phyloP scores from a whole-genome alignment of 257 asterid species.

The Solanum habrochaites region DNA sequence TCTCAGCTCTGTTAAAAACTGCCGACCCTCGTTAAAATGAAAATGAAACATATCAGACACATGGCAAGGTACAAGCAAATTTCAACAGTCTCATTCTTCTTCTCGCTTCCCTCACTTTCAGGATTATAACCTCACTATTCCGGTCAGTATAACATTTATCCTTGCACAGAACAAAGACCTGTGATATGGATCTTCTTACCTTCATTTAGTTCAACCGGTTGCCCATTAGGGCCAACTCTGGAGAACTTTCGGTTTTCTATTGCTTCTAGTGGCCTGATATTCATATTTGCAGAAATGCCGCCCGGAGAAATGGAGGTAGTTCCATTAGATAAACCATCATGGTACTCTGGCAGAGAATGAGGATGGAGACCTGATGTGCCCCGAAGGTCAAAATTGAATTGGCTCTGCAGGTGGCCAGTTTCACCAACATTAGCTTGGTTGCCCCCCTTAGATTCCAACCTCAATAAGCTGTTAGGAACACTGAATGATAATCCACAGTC shows the following conservation, averaged over 20 bases:
- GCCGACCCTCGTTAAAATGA: not conserved
- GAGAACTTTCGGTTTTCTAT: conserved; percentile 53
- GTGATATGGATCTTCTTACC: conserved; percentile 22
- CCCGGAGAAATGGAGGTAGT: conserved; percentile 57
- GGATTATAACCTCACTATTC: not conserved
- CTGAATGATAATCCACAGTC: conserved; percentile 51
- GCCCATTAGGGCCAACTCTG: conserved; percentile 49
- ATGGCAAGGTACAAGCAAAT: not conserved
- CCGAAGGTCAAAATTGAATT: conserved; percentile 45
- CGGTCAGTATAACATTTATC: not conserved
- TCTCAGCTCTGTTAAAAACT: not conserved
- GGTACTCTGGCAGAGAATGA: conserved; percentile 75
- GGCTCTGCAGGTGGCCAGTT: conserved; percentile 41
- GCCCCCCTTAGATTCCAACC: conserved; percentile 50
- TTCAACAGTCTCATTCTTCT: not conserved
- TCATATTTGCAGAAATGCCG: conserved; percentile 43
- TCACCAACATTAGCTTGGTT: conserved; percentile 42
- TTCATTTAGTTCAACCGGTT: conserved; percentile 55
- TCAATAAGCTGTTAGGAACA: conserved; percentile 48
- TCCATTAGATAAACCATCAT: conserved; percentile 57
- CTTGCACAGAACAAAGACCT: not conserved
- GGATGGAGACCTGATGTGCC: conserved; percentile 51
- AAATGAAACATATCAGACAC: not conserved
- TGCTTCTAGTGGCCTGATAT: conserved; percentile 38
- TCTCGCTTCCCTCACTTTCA: not conserved